Conservation (phyloP, 768 basidiomycete species). For the Agrocybe pediades region DNA sequence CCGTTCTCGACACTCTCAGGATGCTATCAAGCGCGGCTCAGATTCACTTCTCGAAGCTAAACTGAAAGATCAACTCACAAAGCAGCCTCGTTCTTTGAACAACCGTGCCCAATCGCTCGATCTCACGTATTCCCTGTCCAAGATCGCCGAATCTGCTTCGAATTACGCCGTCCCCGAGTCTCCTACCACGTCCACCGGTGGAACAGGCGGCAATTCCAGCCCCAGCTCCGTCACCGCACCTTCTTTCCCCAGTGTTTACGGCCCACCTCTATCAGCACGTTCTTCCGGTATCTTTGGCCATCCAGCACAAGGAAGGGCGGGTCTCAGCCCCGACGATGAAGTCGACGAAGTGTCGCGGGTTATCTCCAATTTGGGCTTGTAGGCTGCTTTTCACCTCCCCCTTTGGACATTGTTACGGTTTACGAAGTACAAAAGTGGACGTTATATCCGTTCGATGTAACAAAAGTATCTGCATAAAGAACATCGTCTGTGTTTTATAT, state of each 20-base stretch:
- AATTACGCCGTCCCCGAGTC: conserved; percentile 69
- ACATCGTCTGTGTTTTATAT: conserved; percentile 23
- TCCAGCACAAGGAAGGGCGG: conserved; percentile 34
- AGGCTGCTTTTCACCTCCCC: conserved; percentile 27
- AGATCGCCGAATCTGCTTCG: conserved; percentile 70
- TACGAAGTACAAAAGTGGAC: conserved; percentile 21
- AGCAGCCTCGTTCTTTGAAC: conserved; percentile 74
- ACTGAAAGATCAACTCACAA: conserved; percentile 72
- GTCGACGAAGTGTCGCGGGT: conserved; percentile 76
- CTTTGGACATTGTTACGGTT: conserved; percentile 22
- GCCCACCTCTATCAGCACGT: conserved; percentile 49
- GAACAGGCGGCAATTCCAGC: conserved; percentile 76
- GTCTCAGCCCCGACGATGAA: conserved; percentile 51
- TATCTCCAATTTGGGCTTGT: conserved; percentile 75
- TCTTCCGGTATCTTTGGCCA: conserved; percentile 25
- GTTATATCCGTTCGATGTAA: conserved; percentile 28
- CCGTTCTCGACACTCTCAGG: conserved; percentile 71
- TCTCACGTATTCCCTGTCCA: conserved; percentile 81
- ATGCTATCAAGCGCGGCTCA: conserved; percentile 78
- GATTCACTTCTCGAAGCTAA: conserved; percentile 86
- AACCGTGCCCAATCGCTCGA: conserved; percentile 92
- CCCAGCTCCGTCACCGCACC: conserved; percentile 79
- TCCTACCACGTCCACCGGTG: conserved; percentile 76
- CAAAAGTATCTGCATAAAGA: conserved; percentile 28
- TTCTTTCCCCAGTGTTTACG: conserved; percentile 85